These are phyloP conservation scores for Elongisporangium anandrum DNA, from an alignment of 352 stramenopile genomes.

Conservation along the genomic window DNA sequence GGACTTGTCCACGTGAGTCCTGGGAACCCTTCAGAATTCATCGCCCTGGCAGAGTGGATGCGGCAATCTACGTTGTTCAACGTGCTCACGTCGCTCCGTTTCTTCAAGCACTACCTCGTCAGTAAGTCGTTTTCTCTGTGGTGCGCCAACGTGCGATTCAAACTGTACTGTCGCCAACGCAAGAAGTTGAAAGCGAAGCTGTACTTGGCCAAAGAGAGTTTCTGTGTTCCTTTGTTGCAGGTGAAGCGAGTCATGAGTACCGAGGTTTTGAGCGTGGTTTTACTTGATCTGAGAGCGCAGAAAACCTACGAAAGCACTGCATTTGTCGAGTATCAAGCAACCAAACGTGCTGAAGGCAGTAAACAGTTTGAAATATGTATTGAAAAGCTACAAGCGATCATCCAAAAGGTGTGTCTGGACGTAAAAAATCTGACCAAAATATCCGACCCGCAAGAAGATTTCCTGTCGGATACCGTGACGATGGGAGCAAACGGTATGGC, in stretches of 20 bases:
- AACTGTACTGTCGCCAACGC: constrained; percentile 88
- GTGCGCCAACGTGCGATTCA: constrained; percentile 87
- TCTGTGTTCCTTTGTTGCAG: constrained; percentile 83
- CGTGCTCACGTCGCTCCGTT: constrained; percentile 90
- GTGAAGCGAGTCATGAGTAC: constrained; percentile 87
- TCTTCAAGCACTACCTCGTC: constrained; percentile 94
- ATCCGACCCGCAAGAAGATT: constrained; percentile 55
- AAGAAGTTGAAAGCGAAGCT: constrained; percentile 77
- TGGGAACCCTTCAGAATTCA: constrained; percentile 88
- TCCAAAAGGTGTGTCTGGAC: constrained; percentile 87
- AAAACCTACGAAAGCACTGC: constrained; percentile 86
- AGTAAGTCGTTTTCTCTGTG: constrained; percentile 89
- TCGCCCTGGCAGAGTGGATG: constrained; percentile 93
- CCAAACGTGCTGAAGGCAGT: constrained; percentile 77
- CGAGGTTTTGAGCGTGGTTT: constrained; percentile 76
- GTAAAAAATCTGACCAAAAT: constrained; percentile 86
- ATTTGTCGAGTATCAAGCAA: constrained; percentile 90
- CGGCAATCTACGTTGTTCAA: constrained; percentile 93
- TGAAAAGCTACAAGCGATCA: constrained; percentile 87
- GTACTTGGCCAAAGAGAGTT: constrained; percentile 90
- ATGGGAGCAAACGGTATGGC: constrained; percentile 3
- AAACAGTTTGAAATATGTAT: constrained; percentile 91
- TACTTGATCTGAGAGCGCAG: constrained; percentile 81
- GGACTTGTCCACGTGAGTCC: constrained; percentile 71
- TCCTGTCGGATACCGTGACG: constrained; percentile 37